Base-by-base conservation (phyloP, 345 rosid species). In the Populus deltoides region DNA sequence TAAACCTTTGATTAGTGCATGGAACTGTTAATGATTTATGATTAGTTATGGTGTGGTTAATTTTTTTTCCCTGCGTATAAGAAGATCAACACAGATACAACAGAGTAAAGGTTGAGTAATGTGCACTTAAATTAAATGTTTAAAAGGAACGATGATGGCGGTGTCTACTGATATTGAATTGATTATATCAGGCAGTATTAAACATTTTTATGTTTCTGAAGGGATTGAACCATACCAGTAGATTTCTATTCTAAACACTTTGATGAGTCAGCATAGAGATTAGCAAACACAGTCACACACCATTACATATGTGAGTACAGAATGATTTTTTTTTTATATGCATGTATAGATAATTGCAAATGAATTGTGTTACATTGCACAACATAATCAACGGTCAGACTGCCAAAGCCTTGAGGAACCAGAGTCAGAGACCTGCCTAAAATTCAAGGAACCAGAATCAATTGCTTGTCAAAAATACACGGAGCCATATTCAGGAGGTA, bases 341-440 rank as follows among this genome's bases (percentile, higher is more conserved):
- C 12, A 10, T 75, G n/a, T 80, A 80, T 79, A 92, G 99, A 86
- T 93, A 72, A 82, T 20, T 18, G 97, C 85, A 12, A 83, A 71
- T 51, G 94, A 93, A 62, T 73, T 91, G 79, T 83, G 81, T 73
- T 88, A 81, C 75, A 91, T 86, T 62, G 71, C 79, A 22, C 89
- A 80, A 76, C 78, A 45, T 69, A 82, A 84, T 72, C 75, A 72
- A 20, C 73, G 55, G 33, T 61, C 76, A 15, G 33, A 71, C 27
- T 74, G 39, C 53, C 79, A 31, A 53, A 76, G 78, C 61, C 36
- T 27, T 35, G 80, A 79, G 80, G 78, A 82, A 41, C 53, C 67
- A 6, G 33, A 13, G 1, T 47, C 39, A 7, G 24, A 20, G 59
- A 53, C 55, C 55, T 49, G 55, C 55, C 55, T 13, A 49, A 49